Percentiles rank a stretch among this genome's conserved stretches.
Evolutionary conservation across 2,329 filamentous ascomycete species (phyloP).

Genomic region (Pseudodiploospora longispora): DNA sequence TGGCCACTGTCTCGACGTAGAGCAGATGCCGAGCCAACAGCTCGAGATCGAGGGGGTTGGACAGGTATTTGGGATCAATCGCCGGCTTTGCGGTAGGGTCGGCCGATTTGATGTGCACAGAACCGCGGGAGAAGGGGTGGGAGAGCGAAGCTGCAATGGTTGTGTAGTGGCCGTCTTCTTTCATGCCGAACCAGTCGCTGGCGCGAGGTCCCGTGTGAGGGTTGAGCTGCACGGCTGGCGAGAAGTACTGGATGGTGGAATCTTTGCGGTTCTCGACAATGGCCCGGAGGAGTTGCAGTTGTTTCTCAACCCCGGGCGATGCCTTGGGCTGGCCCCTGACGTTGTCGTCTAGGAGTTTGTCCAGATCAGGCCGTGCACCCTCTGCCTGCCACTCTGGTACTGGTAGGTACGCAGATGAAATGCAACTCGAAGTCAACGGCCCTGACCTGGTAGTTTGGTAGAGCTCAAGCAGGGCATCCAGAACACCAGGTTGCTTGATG

Average conservation of each 20-base stretch:
- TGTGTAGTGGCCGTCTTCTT: conserved; percentile 38
- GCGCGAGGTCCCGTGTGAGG: conserved; percentile 16
- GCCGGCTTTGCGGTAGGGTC: conserved; percentile 34
- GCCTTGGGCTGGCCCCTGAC: conserved; percentile 10
- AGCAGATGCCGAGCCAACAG: conserved; percentile 36
- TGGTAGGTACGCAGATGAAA: conserved; percentile 6
- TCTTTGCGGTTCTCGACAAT: conserved; percentile 20
- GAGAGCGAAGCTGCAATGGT: conserved; percentile 48
- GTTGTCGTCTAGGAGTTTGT: conserved; percentile 1
- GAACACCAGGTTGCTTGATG: conserved; percentile 21
- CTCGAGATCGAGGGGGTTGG: conserved; percentile 48
- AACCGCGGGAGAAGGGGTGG: conserved; percentile 52
- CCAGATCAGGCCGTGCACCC: conserved; percentile 1
- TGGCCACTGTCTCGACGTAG: conserved; percentile 30
- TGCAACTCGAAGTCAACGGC: conserved; percentile 15
- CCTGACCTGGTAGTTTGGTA: conserved; percentile 26
- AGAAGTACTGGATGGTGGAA: conserved; percentile 24
- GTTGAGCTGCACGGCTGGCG: conserved; percentile 21
- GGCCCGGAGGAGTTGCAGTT: conserved; percentile 1
- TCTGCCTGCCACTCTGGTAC: background rate
- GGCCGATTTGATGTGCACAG: conserved; percentile 44
- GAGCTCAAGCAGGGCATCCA: conserved; percentile 21
- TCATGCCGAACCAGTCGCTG: conserved; percentile 10
- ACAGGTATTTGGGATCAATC: conserved; percentile 15
- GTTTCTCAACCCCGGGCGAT: background rate